These are phyloP conservation scores for Plasmodium coatneyi DNA, from an alignment of 169 alveolate species.

Conservation along the genomic window DNA sequence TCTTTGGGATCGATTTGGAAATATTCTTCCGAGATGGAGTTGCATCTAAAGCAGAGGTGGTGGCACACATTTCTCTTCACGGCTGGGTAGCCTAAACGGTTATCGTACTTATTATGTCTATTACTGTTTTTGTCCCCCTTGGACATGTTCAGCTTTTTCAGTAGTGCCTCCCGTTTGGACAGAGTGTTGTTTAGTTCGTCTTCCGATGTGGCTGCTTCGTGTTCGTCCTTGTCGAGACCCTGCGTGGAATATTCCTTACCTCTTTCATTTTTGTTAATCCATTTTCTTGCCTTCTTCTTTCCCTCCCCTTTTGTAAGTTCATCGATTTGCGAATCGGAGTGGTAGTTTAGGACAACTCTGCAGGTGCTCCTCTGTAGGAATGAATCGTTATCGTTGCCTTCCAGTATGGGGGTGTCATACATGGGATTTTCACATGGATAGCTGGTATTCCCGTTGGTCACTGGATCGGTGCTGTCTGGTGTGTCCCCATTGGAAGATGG, in stretches of 20 bases:
- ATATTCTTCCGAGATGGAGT: constrained; percentile 63
- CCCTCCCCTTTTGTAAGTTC: not conserved
- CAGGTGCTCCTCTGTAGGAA: not conserved
- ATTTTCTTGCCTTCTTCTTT: not conserved
- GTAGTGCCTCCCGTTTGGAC: not conserved
- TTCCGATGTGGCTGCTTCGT: not conserved
- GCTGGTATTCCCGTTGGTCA: not conserved
- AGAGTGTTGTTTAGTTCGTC: not conserved
- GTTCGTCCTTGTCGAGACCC: not conserved
- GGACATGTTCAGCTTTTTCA: not conserved
- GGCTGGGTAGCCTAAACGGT: not conserved
- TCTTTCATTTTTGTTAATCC: not conserved
- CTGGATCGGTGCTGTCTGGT: not conserved
- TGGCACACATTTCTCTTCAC: constrained; percentile 52
- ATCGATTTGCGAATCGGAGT: constrained; percentile 32
- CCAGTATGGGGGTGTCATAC: not conserved
- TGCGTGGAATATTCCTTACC: not conserved
- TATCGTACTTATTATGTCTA: not conserved
- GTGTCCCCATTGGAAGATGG: not conserved
- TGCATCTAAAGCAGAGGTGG: constrained; percentile 65
- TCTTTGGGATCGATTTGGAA: constrained; percentile 52
- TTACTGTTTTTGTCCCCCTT: not conserved
- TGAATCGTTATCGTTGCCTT: constrained; percentile 1
- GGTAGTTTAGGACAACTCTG: constrained; percentile 10
- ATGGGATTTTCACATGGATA: not conserved